These are phyloP conservation scores for Phycomyces nitens DNA, from an alignment of 192 early-diverging fungal species.

Conservation along the genomic window DNA sequence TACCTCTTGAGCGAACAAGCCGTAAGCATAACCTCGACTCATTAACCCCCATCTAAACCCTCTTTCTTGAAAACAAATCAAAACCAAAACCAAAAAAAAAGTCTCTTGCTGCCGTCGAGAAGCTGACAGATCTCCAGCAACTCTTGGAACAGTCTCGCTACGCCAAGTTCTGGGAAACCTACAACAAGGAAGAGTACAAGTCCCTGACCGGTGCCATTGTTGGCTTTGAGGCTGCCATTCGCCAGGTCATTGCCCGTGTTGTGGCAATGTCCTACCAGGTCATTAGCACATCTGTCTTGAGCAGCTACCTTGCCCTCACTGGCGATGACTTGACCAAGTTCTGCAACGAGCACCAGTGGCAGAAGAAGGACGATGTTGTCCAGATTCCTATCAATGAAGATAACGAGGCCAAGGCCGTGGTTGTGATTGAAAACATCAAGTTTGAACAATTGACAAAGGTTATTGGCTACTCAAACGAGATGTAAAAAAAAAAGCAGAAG, in stretches of 20 bases:
- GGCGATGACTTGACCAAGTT: constrained; percentile 60
- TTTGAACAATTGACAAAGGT: constrained; percentile 66
- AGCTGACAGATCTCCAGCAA: constrained; percentile 71
- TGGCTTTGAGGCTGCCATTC: constrained; percentile 73
- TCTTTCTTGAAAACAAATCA: neutral
- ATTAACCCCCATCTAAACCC: neutral
- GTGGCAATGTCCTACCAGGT: constrained; percentile 81
- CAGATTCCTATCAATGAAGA: constrained; percentile 76
- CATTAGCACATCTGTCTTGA: constrained; percentile 57
- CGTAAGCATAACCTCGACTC: constrained; percentile 36
- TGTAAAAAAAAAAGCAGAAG: constrained; percentile 20
- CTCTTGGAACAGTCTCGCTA: constrained; percentile 75
- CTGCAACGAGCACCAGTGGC: constrained; percentile 63
- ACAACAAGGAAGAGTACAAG: constrained; percentile 52
- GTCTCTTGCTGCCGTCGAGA: constrained; percentile 41
- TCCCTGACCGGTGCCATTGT: constrained; percentile 59
- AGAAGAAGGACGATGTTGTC: constrained; percentile 51
- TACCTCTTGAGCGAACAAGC: constrained; percentile 80
- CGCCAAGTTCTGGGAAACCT: constrained; percentile 67
- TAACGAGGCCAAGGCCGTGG: constrained; percentile 80
- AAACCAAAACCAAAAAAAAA: neutral
- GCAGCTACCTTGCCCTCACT: constrained; percentile 65
- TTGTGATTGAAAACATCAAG: constrained; percentile 85
- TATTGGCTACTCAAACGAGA: constrained; percentile 41
- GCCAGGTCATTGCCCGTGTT: constrained; percentile 68